Conservation (phyloP, 169 alveolate genomes). For the Babesia gibsoni region DNA sequence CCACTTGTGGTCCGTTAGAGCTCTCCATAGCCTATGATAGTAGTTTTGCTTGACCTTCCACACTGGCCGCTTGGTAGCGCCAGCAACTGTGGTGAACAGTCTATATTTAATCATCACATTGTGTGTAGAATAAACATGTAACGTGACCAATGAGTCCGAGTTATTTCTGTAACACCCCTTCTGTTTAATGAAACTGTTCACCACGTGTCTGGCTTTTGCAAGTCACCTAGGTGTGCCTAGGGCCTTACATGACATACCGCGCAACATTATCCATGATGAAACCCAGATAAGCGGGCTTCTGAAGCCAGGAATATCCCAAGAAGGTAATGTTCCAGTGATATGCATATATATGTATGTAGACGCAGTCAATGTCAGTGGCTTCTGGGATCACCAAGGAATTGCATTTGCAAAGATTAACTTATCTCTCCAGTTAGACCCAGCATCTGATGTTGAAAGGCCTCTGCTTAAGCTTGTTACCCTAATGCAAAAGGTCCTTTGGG, state of each 20-base stretch:
- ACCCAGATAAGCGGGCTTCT: slow-evolving; percentile 5
- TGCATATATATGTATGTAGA: not conserved
- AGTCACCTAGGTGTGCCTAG: slow-evolving; percentile 5
- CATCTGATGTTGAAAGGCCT: slow-evolving; percentile 13
- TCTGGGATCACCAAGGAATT: slow-evolving; percentile 50
- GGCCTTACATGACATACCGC: slow-evolving; percentile 5
- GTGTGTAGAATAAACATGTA: too few relatives aligned
- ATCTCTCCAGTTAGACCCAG: slow-evolving; percentile 45
- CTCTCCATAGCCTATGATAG: slow-evolving; percentile 60
- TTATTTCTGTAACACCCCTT: not conserved
- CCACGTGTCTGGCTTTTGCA: slow-evolving; percentile 18
- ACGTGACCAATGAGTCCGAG: too few relatives aligned
- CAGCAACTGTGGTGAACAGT: slow-evolving; percentile 23
- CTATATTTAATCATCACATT: slow-evolving; percentile 10
- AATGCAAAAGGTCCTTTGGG: slow-evolving; percentile 63
- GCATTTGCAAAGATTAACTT: slow-evolving; percentile 58
- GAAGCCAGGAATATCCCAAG: not conserved
- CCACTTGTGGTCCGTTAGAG: slow-evolving; percentile 44
- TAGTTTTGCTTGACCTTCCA: slow-evolving; percentile 60
- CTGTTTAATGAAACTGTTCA: slow-evolving; percentile 9
- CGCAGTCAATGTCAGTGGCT: slow-evolving; percentile 6
- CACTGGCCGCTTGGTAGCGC: slow-evolving; percentile 28
- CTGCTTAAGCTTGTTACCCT: slow-evolving; percentile 29
- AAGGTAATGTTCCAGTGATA: not conserved
- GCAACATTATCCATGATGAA: slow-evolving; percentile 44